Evolutionary conservation across 768 basidiomycete species (phyloP), one percentile per base, ranked within the genome.

Genomic region (Trametes punicea): DNA sequence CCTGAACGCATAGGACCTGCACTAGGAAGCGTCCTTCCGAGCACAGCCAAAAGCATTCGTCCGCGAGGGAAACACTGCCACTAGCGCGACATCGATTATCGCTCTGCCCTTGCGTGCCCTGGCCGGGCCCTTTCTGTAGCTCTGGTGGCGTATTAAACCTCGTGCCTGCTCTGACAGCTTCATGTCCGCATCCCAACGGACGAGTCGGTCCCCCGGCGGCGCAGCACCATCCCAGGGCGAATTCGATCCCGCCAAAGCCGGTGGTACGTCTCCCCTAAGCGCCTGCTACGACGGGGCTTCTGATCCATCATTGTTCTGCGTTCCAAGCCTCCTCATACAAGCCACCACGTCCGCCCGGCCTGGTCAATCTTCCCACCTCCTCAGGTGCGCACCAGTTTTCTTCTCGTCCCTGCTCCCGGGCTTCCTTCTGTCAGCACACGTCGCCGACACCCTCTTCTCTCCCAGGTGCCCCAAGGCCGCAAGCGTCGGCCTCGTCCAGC

Each of bases 301-400:
- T 59, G 57, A 59, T 59, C 39, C 40, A 59, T 59, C 58, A 59
- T 46, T 54, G 52, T 55, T 59, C 47, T 25, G 33, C 52, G 46
- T 46, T 57, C 30, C 57, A 50, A 47, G 51, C 40, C 44, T 46
- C 40, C 40, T 47, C 40, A 49, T 40, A 40, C 46, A 44, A 54
- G 33, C 52, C 53, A 7, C 34, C 34, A 44, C 25, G 51, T 29
- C 50, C 56, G 6, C 46, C 34, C 34, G 15, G 34, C 34, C 34
- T 59, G 21, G 31, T 51, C 18, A 48, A 39, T 52, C 58, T 59
- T 55, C 58, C 58, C 53, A 51, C 58, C 53, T 50, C 58, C 52
- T 51, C 47, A 44, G 58, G 58, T 59, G 42, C 53, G 58, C 33
- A 50, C 45, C 20, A 23, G 26, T 34, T 20, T 26, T 23, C 40